phyloP scores from a whole-genome alignment of 2,329 filamentous ascomycete species.

The Seiridium unicorne region DNA sequence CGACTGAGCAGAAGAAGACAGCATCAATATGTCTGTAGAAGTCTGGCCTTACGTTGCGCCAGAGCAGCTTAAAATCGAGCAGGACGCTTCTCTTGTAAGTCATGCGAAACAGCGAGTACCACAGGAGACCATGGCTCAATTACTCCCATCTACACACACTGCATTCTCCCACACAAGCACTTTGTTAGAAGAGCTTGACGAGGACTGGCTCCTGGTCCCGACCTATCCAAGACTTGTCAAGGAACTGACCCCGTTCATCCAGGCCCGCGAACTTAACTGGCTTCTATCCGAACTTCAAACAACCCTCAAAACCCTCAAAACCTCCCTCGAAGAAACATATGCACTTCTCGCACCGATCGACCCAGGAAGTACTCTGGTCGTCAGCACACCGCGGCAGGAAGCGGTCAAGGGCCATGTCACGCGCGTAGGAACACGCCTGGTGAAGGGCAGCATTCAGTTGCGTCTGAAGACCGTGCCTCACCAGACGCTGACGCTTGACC shows the following conservation, averaged over 20 bases:
- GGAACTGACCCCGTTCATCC: conserved; percentile 5
- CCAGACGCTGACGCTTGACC: conserved; percentile 47
- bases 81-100: conserved; percentile 51
- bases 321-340: conserved; percentile 84
- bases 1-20: background rate
- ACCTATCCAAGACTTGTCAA: background rate
- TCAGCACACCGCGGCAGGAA: conserved; percentile 85
- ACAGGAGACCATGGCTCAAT: conserved; percentile 4
- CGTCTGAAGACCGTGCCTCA: conserved; percentile 67
- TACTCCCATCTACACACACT: background rate
- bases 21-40: conserved; percentile 50
- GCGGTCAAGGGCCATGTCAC: conserved; percentile 90
- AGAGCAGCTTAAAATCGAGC: conserved; percentile 47
- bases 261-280: conserved; percentile 52
- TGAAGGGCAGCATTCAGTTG: conserved; percentile 82
- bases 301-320: conserved; percentile 49
- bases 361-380: conserved; percentile 81
- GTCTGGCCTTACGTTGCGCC: conserved; percentile 56
- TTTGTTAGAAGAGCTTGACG: background rate
- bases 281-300: conserved; percentile 48
- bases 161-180: background rate
- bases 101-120: background rate
- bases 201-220: conserved; percentile 8
- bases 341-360: conserved; percentile 81
- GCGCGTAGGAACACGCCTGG: conserved; percentile 82